Conservation (phyloP, 2,329 filamentous ascomycete species). For the Fusarium piperis region DNA sequence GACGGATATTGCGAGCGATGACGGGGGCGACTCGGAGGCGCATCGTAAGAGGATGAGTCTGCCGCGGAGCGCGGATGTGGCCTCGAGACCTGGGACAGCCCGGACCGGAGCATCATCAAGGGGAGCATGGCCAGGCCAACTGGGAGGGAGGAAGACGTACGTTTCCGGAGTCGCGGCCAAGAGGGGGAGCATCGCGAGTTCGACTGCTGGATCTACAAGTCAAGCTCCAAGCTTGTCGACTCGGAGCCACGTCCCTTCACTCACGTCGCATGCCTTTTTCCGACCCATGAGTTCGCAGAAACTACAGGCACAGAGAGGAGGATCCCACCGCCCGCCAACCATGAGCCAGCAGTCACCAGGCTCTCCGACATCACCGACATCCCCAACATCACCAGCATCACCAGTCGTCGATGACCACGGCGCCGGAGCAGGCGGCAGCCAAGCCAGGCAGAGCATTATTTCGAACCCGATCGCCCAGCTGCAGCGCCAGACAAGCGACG, state of each 20-base stretch:
- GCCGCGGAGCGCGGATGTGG: constrained; percentile 53
- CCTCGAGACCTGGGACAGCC: constrained; percentile 65
- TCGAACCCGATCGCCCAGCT: constrained; percentile 57
- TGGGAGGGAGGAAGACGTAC: constrained; percentile 62
- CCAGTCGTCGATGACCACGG: constrained; percentile 52
- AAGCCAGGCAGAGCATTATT: constrained; percentile 64
- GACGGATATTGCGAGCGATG: constrained; percentile 71
- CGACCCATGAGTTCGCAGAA: constrained; percentile 96
- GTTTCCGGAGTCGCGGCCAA: constrained; percentile 56
- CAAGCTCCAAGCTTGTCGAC: constrained; percentile 69
- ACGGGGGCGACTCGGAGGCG: constrained; percentile 57
- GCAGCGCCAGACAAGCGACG: constrained; percentile 44
- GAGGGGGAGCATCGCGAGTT: constrained; percentile 53
- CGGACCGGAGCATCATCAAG: constrained; percentile 56
- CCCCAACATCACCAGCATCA: constrained; percentile 27
- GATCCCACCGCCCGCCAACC: constrained; percentile 59
- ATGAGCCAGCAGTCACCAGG: constrained; percentile 48
- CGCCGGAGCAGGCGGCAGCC: constrained; percentile 56
- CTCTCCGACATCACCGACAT: constrained; percentile 28
- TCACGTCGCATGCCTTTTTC: constrained; percentile 92
- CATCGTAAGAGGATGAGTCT: constrained; percentile 42
- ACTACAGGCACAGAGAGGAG: constrained; percentile 85
- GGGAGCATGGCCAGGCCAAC: constrained; percentile 63
- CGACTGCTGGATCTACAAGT: constrained; percentile 63
- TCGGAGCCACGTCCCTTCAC: constrained; percentile 87